phyloP scores from a whole-genome alignment of 371 early-diverging fungal species.

The Apophysomyces variabilis region DNA sequence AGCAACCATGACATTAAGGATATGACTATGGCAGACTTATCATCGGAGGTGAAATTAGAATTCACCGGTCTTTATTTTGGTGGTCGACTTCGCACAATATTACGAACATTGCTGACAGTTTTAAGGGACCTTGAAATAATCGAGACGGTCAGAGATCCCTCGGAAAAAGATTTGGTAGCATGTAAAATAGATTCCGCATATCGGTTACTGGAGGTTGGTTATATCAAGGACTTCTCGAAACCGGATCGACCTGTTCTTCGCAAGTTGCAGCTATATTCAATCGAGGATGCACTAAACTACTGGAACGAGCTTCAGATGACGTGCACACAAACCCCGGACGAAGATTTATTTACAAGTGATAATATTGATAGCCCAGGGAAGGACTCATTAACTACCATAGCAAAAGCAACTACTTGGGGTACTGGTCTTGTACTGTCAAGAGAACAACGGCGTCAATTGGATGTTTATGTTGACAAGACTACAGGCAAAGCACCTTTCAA shows the following conservation, averaged over 20 bases:
- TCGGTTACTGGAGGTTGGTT: not conserved
- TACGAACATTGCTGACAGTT: slow-evolving; percentile 12
- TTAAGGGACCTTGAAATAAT: slow-evolving; percentile 23
- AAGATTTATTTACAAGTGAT: not conserved
- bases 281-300: slow-evolving; percentile 14
- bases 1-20: slow-evolving; percentile 1
- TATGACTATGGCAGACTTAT: slow-evolving; percentile 14
- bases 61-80: not conserved
- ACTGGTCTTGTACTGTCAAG: slow-evolving; percentile 9
- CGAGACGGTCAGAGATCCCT: not conserved
- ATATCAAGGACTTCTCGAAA: slow-evolving; percentile 18
- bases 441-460: slow-evolving; percentile 18
- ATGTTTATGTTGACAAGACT: slow-evolving; percentile 14
- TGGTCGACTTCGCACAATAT: slow-evolving; percentile 12
- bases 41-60: slow-evolving; percentile 14
- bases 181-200: not conserved
- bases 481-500: slow-evolving; percentile 17
- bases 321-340: slow-evolving; percentile 17
- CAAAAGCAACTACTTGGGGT: slow-evolving; percentile 21
- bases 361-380: not conserved
- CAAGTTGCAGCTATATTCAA: slow-evolving; percentile 5
- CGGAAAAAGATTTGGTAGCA: not conserved
- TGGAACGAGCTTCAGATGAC: slow-evolving; percentile 29
- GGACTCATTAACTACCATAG: slow-evolving; percentile 16
- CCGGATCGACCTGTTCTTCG: slow-evolving; percentile 18